Base-by-base conservation (phyloP, 768 basidiomycete genomes). In the Roridomyces roridus region DNA sequence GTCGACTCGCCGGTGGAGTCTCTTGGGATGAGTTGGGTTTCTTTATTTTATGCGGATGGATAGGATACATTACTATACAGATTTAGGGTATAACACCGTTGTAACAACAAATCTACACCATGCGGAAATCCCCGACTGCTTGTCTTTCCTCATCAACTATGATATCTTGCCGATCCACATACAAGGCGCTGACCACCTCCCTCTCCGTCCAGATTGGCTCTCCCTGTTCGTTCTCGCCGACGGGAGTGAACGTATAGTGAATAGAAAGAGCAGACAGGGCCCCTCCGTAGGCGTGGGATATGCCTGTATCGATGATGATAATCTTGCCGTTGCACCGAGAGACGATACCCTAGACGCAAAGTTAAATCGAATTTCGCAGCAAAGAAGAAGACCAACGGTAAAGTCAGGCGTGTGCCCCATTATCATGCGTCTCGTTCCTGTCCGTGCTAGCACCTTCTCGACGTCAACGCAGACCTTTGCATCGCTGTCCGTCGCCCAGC, bases 331-430 rank as follows among this genome's bases (percentile, higher is more conserved):
- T 80, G 68, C 97, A 99, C 54, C 95, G 79, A 6, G 91, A 85
- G 4, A 91, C 86, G 44, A 98, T 96, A 62, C 84, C 85, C 82
- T 92, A 46, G 14, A 48, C 39, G 52, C 60, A 31, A n/a, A n/a
- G n/a, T n/a, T n/a, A n/a, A 15, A 12, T 37, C 35, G 34, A 48
- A 39, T 28, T 4, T 11, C 25, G 31, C 28, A 15, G 41, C 44
- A 7, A 36, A 57, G n/a, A 50, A 46, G 28, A 18, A 59, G 18
- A 68, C 78, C 24, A 60, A 86, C 89, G 57, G 80, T 79, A 64
- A 97, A 94, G 69, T 96, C 82, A 1, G 97, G 96, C 0, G 97
- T 98, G 71, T 98, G 97, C 0, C 96, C 96, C 94, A 97, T 95
- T 41, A 99, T 84, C 86, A 96, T 87, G 63, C 94, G 78, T 55